Evolutionary conservation across 2,329 filamentous ascomycete species (phyloP).

Genomic region (Triangularia verruculosa): DNA sequence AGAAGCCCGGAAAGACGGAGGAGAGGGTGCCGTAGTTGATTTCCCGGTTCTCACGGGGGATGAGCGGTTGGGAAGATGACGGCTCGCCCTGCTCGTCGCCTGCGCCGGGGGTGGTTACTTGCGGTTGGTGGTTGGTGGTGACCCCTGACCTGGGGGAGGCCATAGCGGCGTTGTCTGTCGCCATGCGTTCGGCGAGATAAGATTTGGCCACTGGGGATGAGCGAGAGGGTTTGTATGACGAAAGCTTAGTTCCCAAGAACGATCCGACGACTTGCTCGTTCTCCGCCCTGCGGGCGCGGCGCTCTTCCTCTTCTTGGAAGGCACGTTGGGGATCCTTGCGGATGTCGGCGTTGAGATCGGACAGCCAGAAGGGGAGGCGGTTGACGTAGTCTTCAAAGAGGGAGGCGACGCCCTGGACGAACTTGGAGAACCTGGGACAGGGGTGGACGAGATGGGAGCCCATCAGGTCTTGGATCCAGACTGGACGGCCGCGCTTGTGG

Average conservation of each 20-base stretch:
- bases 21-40: conserved; percentile 57
- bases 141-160: conserved; percentile 16
- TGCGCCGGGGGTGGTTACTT: conserved; percentile 7
- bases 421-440: conserved; percentile 90
- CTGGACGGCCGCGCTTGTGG: conserved; percentile 61
- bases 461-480: conserved; percentile 92
- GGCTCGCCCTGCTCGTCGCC: conserved; percentile 17
- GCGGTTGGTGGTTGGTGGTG: conserved; percentile 16
- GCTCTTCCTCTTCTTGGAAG: conserved; percentile 87
- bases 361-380: conserved; percentile 92
- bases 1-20: conserved; percentile 78
- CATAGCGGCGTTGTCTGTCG: conserved; percentile 41
- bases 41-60: conserved; percentile 19
- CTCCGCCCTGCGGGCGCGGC: conserved; percentile 74
- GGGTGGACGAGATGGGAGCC: conserved; percentile 88
- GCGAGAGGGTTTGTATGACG: conserved; percentile 56
- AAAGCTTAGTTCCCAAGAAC: conserved; percentile 63
- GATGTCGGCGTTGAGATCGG: conserved; percentile 88
- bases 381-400: conserved; percentile 97
- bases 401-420: conserved; percentile 86
- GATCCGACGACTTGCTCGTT: conserved; percentile 89
- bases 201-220: conserved; percentile 69
- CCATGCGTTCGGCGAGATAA: conserved; percentile 55
- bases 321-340: conserved; percentile 86
- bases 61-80: conserved; percentile 7